phyloP scores from a whole-genome alignment of 768 basidiomycete genomes.

The Lentinula sp. region DNA sequence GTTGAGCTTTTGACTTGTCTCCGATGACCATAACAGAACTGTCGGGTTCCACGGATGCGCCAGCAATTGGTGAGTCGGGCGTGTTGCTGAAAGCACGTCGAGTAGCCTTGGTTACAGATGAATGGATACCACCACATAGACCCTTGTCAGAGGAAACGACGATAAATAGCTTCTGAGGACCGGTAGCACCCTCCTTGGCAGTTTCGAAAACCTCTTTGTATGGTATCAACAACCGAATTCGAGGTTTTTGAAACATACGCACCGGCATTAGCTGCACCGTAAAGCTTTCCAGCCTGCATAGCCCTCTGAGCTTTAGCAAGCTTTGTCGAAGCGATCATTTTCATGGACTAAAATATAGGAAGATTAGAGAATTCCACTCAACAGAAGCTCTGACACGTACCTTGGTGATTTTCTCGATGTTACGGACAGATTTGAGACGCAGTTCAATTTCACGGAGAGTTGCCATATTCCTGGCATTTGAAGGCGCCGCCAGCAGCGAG shows the following conservation, averaged over 20 bases:
- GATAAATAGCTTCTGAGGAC: constrained; percentile 81
- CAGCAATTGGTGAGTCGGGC: constrained; percentile 39
- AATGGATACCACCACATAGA: constrained; percentile 99
- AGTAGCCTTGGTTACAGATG: constrained; percentile 87
- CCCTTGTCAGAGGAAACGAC: constrained; percentile 98
- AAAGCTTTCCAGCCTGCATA: constrained; percentile 86
- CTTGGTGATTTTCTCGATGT: constrained; percentile 99
- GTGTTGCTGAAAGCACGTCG: constrained; percentile 61
- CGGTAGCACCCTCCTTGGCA: constrained; percentile 58
- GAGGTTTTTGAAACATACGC: constrained; percentile 17
- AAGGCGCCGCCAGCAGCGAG: constrained; percentile 34
- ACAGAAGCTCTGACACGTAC: constrained; percentile 28
- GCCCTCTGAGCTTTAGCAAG: constrained; percentile 93
- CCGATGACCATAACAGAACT: constrained; percentile 85
- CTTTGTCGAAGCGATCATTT: constrained; percentile 99
- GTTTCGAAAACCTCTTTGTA: constrained; percentile 81
- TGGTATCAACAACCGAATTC: constrained; percentile 4
- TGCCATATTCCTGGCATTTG: constrained; percentile 81
- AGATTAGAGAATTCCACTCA: neutral
- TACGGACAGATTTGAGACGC: constrained; percentile 91
- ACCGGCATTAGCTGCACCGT: constrained; percentile 91
- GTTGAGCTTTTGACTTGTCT: constrained; percentile 96
- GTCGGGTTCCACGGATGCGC: constrained; percentile 42
- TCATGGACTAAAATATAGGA: constrained; percentile 69
- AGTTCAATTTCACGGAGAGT: constrained; percentile 97